Conservation (phyloP, 768 basidiomycete species). For the Termitomyces sp. region DNA sequence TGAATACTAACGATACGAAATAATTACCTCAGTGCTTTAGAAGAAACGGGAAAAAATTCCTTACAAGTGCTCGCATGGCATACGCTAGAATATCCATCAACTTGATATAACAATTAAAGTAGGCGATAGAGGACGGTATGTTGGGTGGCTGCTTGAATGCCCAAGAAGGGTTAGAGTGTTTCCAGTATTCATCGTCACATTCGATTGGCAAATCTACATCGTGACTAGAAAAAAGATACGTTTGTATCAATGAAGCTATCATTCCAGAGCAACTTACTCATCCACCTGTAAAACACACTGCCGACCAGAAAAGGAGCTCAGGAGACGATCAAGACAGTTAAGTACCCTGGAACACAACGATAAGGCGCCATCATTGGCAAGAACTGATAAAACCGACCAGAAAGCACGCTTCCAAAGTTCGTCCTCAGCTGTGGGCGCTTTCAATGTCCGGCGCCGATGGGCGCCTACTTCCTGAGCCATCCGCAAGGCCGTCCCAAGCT, state of each 20-base stretch:
- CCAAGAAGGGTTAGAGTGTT: conserved; percentile 37
- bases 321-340: conserved; percentile 39
- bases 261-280: conserved; percentile 42
- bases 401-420: conserved; percentile 75
- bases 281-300: conserved; percentile 72
- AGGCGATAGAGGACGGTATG: conserved; percentile 50
- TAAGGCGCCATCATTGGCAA: not conserved
- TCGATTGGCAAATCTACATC: conserved; percentile 63
- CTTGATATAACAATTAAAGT: conserved; percentile 50
- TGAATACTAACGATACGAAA: conserved; percentile 47
- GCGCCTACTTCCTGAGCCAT: conserved; percentile 73
- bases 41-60: conserved; percentile 12
- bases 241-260: not conserved
- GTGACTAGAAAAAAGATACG: conserved; percentile 37
- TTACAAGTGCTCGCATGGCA: conserved; percentile 53
- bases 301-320: conserved; percentile 55
- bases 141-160: conserved; percentile 61
- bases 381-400: conserved; percentile 31
- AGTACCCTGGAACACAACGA: conserved; percentile 35
- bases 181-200: conserved; percentile 74
- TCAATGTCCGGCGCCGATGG: conserved; percentile 40
- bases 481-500: conserved; percentile 64
- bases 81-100: conserved; percentile 59
- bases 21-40: not conserved
- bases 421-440: conserved; percentile 43